A percentile compares a stretch with the other conserved stretches of the same genome.
Conservation (phyloP, 345 rosid species). For the Populus euphratica region DNA sequence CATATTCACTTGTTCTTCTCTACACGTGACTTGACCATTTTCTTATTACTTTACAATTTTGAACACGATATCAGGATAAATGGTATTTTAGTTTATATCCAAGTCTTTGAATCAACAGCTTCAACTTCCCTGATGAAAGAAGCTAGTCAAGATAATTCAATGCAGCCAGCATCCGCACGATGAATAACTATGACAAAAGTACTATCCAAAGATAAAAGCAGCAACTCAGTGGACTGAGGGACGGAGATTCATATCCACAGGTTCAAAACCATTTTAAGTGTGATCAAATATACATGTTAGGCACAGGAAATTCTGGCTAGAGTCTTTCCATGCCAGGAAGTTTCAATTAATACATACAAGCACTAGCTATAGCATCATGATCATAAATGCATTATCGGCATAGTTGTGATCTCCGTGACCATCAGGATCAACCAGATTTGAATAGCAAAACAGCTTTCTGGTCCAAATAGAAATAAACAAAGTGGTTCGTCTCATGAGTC, state of each 20-base stretch:
- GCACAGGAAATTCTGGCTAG: slow-evolving; percentile 19
- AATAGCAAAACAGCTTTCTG: slow-evolving; percentile 90
- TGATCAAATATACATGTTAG: slow-evolving; percentile 36
- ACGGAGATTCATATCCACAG: slow-evolving; percentile 8
- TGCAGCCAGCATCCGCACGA: background rate
- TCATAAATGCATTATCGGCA: slow-evolving; percentile 1
- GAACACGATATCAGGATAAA: too few species aligned
- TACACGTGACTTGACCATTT: too few species aligned
- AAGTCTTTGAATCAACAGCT: too few species aligned
- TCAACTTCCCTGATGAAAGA: background rate
- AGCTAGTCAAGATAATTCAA: background rate
- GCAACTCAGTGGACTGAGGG: background rate
- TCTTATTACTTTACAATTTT: too few species aligned
- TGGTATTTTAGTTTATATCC: too few species aligned
- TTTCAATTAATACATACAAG: slow-evolving; percentile 33
- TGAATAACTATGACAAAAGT: too few species aligned
- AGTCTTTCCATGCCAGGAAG: slow-evolving; percentile 22
- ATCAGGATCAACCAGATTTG: slow-evolving; percentile 62
- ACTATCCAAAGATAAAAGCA: background rate
- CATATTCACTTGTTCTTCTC: too few species aligned
- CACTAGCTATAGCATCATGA: slow-evolving; percentile 15
- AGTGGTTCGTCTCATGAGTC: slow-evolving; percentile 96
- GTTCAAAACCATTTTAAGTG: slow-evolving; percentile 17
- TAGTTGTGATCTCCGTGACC: slow-evolving; percentile 1
- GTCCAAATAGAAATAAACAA: slow-evolving; percentile 89